These are phyloP conservation scores for Barnettozyma sucrosica DNA, from an alignment of 805 yeast genomes.

Conservation along the genomic window DNA sequence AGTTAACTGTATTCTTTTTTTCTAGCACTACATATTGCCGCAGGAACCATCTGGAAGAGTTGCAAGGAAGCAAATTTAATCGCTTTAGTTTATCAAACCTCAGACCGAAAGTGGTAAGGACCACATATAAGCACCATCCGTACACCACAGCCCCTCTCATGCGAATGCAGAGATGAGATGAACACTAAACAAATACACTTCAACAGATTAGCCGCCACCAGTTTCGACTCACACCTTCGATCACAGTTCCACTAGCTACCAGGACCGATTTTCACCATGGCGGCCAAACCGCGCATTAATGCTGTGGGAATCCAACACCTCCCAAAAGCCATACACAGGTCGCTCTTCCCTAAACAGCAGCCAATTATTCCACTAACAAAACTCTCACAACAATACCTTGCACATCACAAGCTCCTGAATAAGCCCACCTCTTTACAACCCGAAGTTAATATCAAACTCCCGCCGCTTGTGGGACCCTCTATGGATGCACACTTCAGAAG, in stretches of 20 bases:
- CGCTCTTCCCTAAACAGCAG: constrained; percentile 43
- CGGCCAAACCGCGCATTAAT: constrained; percentile 54
- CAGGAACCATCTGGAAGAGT: no score
- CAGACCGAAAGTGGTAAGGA: neutral
- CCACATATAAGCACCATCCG: neutral
- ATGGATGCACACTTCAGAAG: constrained; percentile 82
- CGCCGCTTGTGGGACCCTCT: constrained; percentile 63
- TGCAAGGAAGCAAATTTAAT: no score
- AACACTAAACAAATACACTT: neutral
- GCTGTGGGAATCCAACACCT: constrained; percentile 80
- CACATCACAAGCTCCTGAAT: constrained; percentile 62
- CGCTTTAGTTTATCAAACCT: no score
- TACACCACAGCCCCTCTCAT: neutral
- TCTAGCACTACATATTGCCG: no score
- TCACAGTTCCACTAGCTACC: no score
- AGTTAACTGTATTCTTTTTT: no score
- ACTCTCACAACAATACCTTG: constrained; percentile 56
- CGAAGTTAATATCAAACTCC: constrained; percentile 59
- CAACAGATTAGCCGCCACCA: neutral
- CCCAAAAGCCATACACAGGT: constrained; percentile 50
- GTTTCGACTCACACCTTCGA: neutral
- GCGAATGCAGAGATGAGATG: neutral
- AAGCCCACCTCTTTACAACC: constrained; percentile 58
- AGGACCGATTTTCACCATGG: constrained; percentile 11
- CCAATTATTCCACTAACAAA: constrained; percentile 29